These are phyloP conservation scores for Endothia cerciana DNA, from an alignment of 2,329 filamentous ascomycete genomes.

Conservation along the genomic window DNA sequence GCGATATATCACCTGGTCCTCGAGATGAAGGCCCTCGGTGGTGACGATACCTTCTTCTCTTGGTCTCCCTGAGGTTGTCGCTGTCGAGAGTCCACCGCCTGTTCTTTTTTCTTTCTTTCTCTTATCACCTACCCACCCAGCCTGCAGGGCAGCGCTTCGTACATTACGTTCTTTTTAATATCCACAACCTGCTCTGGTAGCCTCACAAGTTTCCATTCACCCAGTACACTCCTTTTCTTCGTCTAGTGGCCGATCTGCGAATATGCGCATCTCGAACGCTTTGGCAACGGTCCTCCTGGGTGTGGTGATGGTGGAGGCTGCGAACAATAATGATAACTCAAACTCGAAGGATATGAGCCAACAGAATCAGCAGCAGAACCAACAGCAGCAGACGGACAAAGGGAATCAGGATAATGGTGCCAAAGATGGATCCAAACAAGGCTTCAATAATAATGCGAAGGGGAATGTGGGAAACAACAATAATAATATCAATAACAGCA, in stretches of 20 bases:
- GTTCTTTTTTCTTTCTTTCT: slow-evolving; percentile 22
- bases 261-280: slow-evolving; percentile 34
- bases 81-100: not conserved
- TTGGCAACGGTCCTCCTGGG: slow-evolving; percentile 34
- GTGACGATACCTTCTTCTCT: not conserved
- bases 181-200: slow-evolving; percentile 22
- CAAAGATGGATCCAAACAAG: slow-evolving; percentile 4
- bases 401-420: slow-evolving; percentile 11
- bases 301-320: slow-evolving; percentile 31
- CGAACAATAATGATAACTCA: slow-evolving; percentile 22
- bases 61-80: not conserved
- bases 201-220: not conserved
- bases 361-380: slow-evolving; percentile 11
- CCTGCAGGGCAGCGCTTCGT: slow-evolving; percentile 26
- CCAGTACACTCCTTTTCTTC: slow-evolving; percentile 6
- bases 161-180: slow-evolving; percentile 8
- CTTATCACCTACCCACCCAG: slow-evolving; percentile 5
- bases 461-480: slow-evolving; percentile 18
- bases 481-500: slow-evolving; percentile 11
- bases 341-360: slow-evolving; percentile 17
- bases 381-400: slow-evolving; percentile 4
- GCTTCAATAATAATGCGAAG: slow-evolving; percentile 16
- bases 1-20: slow-evolving; percentile 2
- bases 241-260: slow-evolving; percentile 17
- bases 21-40: not conserved